Conservation (phyloP, 306 rosid genomes). For the Cajanus cajan region DNA sequence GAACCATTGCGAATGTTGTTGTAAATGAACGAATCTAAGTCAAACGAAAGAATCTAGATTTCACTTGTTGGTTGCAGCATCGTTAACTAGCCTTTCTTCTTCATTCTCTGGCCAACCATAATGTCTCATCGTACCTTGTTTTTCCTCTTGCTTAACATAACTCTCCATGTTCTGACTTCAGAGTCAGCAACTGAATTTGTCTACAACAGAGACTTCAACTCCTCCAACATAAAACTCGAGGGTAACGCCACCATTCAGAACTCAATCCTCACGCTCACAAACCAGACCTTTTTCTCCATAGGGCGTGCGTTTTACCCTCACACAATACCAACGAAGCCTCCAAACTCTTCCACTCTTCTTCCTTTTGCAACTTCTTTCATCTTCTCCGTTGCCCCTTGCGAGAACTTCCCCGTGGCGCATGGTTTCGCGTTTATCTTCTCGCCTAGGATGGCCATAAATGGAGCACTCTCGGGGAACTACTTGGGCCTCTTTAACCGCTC, state of each 20-base stretch:
- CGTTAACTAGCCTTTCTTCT: not conserved
- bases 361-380: conserved; percentile 64
- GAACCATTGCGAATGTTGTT: not conserved
- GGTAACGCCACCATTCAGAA: conserved; percentile 54
- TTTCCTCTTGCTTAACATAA: not conserved
- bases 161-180: conserved; percentile 20
- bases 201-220: conserved; percentile 62
- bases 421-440: conserved; percentile 55
- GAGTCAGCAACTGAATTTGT: conserved; percentile 54
- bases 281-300: conserved; percentile 53
- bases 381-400: conserved; percentile 56
- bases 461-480: conserved; percentile 49
- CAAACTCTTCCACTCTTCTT: conserved; percentile 33
- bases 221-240: conserved; percentile 42
- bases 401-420: conserved; percentile 46
- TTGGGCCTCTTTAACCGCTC: conserved; percentile 59
- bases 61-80: not conserved
- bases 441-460: conserved; percentile 37
- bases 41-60: not conserved
- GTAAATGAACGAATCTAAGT: not conserved
- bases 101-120: not conserved
- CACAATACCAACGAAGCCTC: conserved; percentile 38
- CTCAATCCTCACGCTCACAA: conserved; percentile 48
- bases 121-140: conserved; percentile 35
- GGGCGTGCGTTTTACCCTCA: conserved; percentile 63